Conservation (phyloP, 176 grass and related monocot species). For the Metroxylon sagu region DNA sequence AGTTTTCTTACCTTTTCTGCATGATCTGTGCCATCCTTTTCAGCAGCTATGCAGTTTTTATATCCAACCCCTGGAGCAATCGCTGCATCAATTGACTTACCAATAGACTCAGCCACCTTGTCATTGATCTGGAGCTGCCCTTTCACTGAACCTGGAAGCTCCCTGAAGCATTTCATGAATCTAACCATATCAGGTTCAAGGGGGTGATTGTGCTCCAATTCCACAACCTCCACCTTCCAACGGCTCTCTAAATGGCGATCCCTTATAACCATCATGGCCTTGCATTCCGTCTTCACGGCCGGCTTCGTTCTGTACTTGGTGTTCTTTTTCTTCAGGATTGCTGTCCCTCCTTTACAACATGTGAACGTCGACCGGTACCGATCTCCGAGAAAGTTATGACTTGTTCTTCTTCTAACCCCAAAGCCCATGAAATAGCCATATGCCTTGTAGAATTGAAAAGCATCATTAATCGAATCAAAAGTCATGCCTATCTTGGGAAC, state of each 20-base stretch:
- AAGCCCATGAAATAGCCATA: constrained; percentile 1
- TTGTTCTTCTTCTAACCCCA: constrained; percentile 4
- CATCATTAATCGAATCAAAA: neutral
- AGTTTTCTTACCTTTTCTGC: constrained; percentile 31
- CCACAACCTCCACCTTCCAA: neutral
- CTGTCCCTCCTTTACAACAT: constrained; percentile 2
- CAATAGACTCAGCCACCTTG: neutral
- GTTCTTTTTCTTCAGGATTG: neutral
- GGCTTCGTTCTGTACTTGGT: neutral
- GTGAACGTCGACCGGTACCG: constrained; percentile 1
- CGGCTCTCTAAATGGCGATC: neutral
- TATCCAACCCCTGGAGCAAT: neutral
- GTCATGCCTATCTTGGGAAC: constrained; percentile 1
- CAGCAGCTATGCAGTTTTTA: too few species aligned
- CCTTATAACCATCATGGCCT: constrained; percentile 12
- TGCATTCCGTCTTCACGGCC: neutral
- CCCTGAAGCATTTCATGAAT: constrained; percentile 13
- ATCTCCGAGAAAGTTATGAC: constrained; percentile 4
- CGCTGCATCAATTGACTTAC: too few species aligned
- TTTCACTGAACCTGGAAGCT: constrained; percentile 1
- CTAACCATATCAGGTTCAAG: constrained; percentile 7
- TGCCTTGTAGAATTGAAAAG: constrained; percentile 1
- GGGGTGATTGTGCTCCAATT: constrained; percentile 6
- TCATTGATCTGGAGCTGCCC: constrained; percentile 2
- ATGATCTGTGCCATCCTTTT: too few species aligned